Percentiles rank a stretch among this genome's conserved stretches.
Evolutionary conservation across 2,329 filamentous ascomycete genomes (phyloP).

Genomic region (Mycosphaerelloides madeirae): DNA sequence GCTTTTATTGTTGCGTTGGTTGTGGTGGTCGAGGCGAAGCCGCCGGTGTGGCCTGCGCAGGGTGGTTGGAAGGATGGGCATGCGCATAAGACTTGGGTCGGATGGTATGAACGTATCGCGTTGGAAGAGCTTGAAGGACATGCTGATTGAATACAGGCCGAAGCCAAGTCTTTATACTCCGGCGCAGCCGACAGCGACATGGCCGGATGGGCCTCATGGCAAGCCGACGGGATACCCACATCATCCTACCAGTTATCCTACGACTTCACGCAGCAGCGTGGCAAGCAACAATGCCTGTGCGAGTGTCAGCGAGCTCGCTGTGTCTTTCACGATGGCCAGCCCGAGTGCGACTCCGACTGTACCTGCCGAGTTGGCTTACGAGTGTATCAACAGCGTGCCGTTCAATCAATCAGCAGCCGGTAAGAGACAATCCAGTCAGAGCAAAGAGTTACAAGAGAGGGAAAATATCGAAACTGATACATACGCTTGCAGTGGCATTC

Average conservation of each 20-base stretch:
- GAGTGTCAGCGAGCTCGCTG: conserved; percentile 23
- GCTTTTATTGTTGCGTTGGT: neutral
- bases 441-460: neutral
- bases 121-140: neutral
- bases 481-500: conserved; percentile 29
- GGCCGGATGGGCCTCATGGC: neutral
- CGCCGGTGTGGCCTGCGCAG: neutral
- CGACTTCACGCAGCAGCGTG: neutral
- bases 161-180: conserved; percentile 12
- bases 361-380: conserved; percentile 41
- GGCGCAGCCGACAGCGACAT: conserved; percentile 5
- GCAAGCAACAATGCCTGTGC: conserved; percentile 22
- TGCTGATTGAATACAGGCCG: conserved; percentile 4
- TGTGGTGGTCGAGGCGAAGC: neutral
- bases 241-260: neutral
- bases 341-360: conserved; percentile 35
- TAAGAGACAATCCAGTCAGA: neutral
- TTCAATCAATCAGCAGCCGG: conserved; percentile 38
- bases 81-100: neutral
- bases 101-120: neutral
- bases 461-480: neutral
- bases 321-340: conserved; percentile 20
- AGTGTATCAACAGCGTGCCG: conserved; percentile 44
- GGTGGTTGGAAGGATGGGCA: neutral
- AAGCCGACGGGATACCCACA: neutral